Base-by-base conservation (phyloP, 2,329 filamentous ascomycete species). In the Epichloe festucae region DNA sequence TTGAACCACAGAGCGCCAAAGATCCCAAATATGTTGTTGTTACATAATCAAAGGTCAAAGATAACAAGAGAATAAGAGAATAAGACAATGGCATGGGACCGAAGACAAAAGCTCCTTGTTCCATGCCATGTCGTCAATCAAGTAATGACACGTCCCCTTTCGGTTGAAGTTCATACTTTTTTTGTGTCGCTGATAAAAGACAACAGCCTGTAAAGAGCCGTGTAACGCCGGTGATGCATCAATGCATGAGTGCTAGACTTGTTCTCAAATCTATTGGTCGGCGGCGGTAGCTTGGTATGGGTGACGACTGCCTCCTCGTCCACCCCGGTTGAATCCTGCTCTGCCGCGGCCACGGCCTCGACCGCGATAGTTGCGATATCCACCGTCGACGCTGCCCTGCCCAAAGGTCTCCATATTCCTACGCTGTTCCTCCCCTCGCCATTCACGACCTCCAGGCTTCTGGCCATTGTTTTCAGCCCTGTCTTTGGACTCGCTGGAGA, bases 361-460 rank as follows among this genome's bases (percentile, higher is more conserved):
- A 34, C 89, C 87, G 49, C 89, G 84, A 68, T 83, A 93, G 56
- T 87, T 84, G 55, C 86, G 79, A 65, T 81, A 86, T 15, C 82
- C 79, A 48, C 81, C 84, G 60, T 98, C 93, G 21, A 98, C 90
- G 59, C 89, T 96, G 50, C 90, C 90, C 67, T 97, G 90, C 8
- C 93, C 93, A 59, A 98, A 98, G 0, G 93, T 98, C 71, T 98
- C 93, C 63, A 98, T 87, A 65, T 97, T 97, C 72, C 89, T 89
- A 67, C 85, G 89, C 65, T 95, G 87, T 66, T 97, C 93, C 67
- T 97, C 89, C 40, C 83, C 85, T 50, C 93, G 83, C 82, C 93
- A 94, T 66, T 95, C 89, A 46, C 87, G 82, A 35, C 89, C 89
- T 52, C 85, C 84, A n/a, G 81, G 75, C 65, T 82, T 81, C 56